Percentiles rank a stretch among this genome's conserved stretches.
Conservation (phyloP, 208 protist genomes). For the Phytomonas sp. region DNA sequence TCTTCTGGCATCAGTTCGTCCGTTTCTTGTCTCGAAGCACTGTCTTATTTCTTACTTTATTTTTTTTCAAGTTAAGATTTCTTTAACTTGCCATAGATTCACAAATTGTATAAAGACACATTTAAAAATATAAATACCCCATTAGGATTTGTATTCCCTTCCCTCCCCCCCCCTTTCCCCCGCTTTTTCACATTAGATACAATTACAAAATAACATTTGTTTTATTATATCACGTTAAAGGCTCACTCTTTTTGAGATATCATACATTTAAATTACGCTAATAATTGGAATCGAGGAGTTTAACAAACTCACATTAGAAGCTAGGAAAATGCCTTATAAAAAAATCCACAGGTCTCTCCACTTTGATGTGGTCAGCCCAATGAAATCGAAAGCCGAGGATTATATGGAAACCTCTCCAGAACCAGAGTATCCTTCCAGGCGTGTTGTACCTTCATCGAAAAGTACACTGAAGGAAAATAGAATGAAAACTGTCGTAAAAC, state of each 20-base stretch:
- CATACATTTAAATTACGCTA: background rate
- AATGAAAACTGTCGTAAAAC: background rate
- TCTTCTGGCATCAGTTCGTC: background rate
- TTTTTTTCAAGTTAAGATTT: slow-evolving; percentile 5
- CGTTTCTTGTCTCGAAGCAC: slow-evolving; percentile 2
- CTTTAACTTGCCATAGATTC: too few species aligned
- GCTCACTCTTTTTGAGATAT: background rate
- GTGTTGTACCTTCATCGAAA: background rate
- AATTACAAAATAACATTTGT: background rate
- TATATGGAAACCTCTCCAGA: background rate
- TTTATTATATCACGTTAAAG: background rate
- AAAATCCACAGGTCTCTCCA: background rate
- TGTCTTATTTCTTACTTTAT: slow-evolving; percentile 5
- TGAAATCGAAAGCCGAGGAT: background rate
- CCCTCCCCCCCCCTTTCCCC: slow-evolving; percentile 12
- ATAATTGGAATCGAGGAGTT: background rate
- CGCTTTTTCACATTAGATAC: background rate
- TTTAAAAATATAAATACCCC: background rate
- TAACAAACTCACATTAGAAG: background rate
- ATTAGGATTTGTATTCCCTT: slow-evolving; percentile 4
- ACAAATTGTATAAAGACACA: background rate
- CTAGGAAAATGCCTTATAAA: background rate
- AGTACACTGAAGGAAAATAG: background rate
- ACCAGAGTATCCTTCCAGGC: background rate
- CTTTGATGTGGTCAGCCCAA: background rate